phyloP scores from a whole-genome alignment of 192 early-diverging fungal genomes.

The Funneliformis mosseae region DNA sequence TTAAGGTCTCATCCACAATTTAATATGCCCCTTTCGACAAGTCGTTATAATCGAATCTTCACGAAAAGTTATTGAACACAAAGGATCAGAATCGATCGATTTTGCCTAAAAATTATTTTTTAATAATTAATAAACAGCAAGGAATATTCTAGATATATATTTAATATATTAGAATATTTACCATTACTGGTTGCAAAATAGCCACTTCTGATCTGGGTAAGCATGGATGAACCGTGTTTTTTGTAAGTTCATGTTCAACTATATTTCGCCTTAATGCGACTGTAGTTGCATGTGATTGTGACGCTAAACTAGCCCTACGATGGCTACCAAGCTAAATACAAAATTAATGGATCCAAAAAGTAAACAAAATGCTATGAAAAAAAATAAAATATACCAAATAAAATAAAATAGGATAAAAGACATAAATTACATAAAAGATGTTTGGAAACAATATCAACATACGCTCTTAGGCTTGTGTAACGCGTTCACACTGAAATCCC shows the following conservation, averaged over 20 bases:
- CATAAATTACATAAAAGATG: not conserved
- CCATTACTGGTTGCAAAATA: slow-evolving; percentile 70
- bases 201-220: slow-evolving; percentile 59
- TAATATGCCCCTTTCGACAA: slow-evolving; percentile 71
- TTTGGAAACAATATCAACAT: slow-evolving; percentile 36
- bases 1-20: slow-evolving; percentile 71
- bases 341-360: not conserved
- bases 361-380: not conserved
- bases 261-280: slow-evolving; percentile 22
- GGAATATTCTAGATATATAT: not conserved
- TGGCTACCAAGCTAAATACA: slow-evolving; percentile 34
- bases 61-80: slow-evolving; percentile 65
- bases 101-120: slow-evolving; percentile 44
- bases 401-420: slow-evolving; percentile 10
- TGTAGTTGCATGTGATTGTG: slow-evolving; percentile 35
- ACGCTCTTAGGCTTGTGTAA: slow-evolving; percentile 75
- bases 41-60: slow-evolving; percentile 75
- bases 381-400: not conserved
- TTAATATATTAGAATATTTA: slow-evolving; percentile 20
- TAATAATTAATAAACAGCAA: not conserved
- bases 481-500: slow-evolving; percentile 87
- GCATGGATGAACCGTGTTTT: slow-evolving; percentile 39
- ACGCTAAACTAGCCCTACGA: slow-evolving; percentile 42
- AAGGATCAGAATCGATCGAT: slow-evolving; percentile 61
- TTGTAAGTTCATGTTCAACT: slow-evolving; percentile 24